A percentile compares a stretch with the other conserved stretches of the same genome.
Conservation (phyloP, 2,329 filamentous ascomycete species). For the Talaromyces sp. region DNA sequence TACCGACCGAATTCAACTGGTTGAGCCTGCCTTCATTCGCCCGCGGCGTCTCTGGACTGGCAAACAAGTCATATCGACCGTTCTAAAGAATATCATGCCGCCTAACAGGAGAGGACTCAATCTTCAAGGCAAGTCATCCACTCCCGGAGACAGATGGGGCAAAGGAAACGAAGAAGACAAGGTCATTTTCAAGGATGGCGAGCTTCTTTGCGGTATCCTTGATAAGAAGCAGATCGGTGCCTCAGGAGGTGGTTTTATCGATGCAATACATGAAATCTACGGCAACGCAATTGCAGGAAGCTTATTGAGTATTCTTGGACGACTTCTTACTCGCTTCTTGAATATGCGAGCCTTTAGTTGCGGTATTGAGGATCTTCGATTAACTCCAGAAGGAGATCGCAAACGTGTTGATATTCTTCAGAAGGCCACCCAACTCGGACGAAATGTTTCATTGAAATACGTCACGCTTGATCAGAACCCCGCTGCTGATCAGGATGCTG, state of each 20-base stretch:
- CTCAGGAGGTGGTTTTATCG: slow-evolving; percentile 77
- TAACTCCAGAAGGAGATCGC: slow-evolving; percentile 74
- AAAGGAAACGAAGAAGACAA: slow-evolving; percentile 63
- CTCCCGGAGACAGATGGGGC: slow-evolving; percentile 76
- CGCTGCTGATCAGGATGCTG: slow-evolving; percentile 59
- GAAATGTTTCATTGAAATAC: slow-evolving; percentile 77
- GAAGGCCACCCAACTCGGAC: slow-evolving; percentile 63
- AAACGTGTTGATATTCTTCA: slow-evolving; percentile 63
- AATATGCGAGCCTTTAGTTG: slow-evolving; percentile 95
- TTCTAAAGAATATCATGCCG: slow-evolving; percentile 87
- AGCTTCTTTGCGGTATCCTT: slow-evolving; percentile 83
- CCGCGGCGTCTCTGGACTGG: slow-evolving; percentile 84
- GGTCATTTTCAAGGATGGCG: slow-evolving; percentile 79
- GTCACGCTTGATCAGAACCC: slow-evolving; percentile 70
- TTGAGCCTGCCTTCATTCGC: slow-evolving; percentile 76
- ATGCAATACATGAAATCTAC: slow-evolving; percentile 89
- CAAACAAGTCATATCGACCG: slow-evolving; percentile 90
- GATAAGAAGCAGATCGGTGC: slow-evolving; percentile 95
- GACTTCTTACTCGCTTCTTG: slow-evolving; percentile 80
- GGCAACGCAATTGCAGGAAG: slow-evolving; percentile 82
- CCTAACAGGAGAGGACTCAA: slow-evolving; percentile 68
- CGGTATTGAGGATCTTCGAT: slow-evolving; percentile 89
- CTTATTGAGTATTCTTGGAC: slow-evolving; percentile 80
- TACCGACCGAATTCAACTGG: slow-evolving; percentile 71
- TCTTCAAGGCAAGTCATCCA: slow-evolving; percentile 72